Base-by-base conservation (phyloP, 2,329 filamentous ascomycete species). In the Calonectria pauciramosa region DNA sequence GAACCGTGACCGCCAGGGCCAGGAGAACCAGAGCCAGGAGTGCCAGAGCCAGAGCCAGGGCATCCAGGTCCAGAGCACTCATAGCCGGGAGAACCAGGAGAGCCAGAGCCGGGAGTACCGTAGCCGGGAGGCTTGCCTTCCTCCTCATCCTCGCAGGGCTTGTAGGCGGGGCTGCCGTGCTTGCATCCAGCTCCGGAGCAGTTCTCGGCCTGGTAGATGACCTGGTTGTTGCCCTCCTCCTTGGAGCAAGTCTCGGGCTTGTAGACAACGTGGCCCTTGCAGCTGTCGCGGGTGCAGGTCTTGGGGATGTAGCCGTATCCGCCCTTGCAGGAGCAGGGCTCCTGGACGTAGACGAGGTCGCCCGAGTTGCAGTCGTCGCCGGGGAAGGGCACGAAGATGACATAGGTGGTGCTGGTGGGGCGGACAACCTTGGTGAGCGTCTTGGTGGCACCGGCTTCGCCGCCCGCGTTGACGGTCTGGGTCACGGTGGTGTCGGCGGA, bases 191-290 rank as follows among this genome's bases (percentile, higher is more conserved):
- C 52, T 2, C 76, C 78, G 14, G 65, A 66, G 71, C 72, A 80
- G 74, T 69, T 70, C 38, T 76, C 66, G 4, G 78, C 73, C 30
- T 66, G 64, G 70, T 63, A 71, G 75, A 59, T 36, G 32, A 23
- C n/a, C 30, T 59, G 49, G 14, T 52, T 14, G 18, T 14, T 34
- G 28, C 18, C 32, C 10, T 59, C 54, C 2, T 59, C 54, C 28
- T 78, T 52, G n/a, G 44, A 26, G 71, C 73, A 76, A 36, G 70
- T 38, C 78, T 80, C 74, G 9, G 79, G 77, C 79, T 80, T 80
- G 75, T 77, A 80, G 71, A 80, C 79, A 4, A 68, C 71, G 2
- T 75, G 34, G 20, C 78, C 77, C 49, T 74, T 14, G 74, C 79
- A 80, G 69, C 28, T 30, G 23, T 68, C 59, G 56, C 59, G 52